phyloP scores from a whole-genome alignment of 116 monocot genomes.

The Cymodocea nodosa region DNA sequence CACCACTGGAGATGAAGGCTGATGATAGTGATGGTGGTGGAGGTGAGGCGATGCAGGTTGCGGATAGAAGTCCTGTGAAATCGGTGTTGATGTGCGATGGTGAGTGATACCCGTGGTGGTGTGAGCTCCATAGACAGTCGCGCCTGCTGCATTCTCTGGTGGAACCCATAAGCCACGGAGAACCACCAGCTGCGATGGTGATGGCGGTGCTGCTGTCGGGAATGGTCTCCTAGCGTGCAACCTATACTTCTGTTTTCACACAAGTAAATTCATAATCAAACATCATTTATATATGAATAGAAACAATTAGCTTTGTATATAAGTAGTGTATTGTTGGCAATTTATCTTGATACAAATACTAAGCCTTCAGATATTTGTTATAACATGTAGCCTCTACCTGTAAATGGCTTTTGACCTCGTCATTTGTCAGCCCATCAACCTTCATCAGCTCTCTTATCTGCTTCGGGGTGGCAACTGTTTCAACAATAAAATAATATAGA shows the following conservation, averaged over 20 bases:
- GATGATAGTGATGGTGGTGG: conserved; percentile 2
- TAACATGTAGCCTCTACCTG: conserved; percentile 34
- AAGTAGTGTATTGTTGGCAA: neutral
- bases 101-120: neutral
- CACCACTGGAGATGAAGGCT: neutral
- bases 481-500: neutral
- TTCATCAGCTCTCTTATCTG: conserved; percentile 96
- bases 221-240: conserved; percentile 19
- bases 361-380: no score
- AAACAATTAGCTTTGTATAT: no score
- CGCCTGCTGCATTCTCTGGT: conserved; percentile 10
- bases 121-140: conserved; percentile 11
- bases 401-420: conserved; percentile 96
- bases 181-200: conserved; percentile 11
- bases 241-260: conserved; percentile 12
- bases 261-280: neutral
- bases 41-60: neutral
- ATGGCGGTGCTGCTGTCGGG: neutral
- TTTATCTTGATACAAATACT: neutral
- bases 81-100: conserved; percentile 2
- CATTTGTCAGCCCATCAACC: conserved; percentile 92
- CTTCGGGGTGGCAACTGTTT: conserved; percentile 86
- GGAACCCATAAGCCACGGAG: conserved; percentile 19
- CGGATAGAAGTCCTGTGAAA: conserved; percentile 3
- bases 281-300: neutral